These are phyloP conservation scores for Tricholoma sp. DNA, from an alignment of 768 basidiomycete genomes.

Conservation along the genomic window DNA sequence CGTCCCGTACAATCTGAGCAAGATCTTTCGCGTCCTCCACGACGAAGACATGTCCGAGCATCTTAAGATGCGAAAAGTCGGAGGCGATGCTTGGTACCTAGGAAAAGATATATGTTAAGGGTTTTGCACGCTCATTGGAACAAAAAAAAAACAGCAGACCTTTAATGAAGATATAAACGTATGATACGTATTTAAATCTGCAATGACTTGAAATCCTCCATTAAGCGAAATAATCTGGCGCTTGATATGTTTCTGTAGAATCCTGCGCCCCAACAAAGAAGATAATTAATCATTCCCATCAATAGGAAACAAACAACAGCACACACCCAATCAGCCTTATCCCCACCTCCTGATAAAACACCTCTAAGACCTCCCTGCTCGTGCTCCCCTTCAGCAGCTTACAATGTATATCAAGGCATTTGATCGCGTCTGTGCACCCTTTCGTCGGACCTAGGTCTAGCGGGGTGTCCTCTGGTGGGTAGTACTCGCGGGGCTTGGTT, in stretches of 20 bases:
- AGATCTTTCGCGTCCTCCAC: slow-evolving; percentile 95
- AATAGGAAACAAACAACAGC: background rate
- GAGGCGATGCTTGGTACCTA: slow-evolving; percentile 75
- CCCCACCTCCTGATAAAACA: slow-evolving; percentile 97
- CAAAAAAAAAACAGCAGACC: slow-evolving; percentile 31
- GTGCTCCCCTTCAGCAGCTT: slow-evolving; percentile 89
- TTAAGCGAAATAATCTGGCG: slow-evolving; percentile 92
- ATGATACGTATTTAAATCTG: slow-evolving; percentile 93
- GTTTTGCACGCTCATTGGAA: background rate
- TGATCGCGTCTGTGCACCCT: slow-evolving; percentile 87
- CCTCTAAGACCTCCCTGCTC: slow-evolving; percentile 93
- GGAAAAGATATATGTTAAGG: background rate
- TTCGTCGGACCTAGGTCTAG: slow-evolving; percentile 82
- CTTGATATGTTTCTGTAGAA: slow-evolving; percentile 95
- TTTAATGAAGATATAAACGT: slow-evolving; percentile 83
- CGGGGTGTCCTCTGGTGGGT: slow-evolving; percentile 73
- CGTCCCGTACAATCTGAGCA: slow-evolving; percentile 93
- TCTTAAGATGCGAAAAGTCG: slow-evolving; percentile 93
- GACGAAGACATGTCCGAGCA: slow-evolving; percentile 95
- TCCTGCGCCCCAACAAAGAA: slow-evolving; percentile 40
- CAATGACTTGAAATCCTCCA: slow-evolving; percentile 94
- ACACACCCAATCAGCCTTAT: slow-evolving; percentile 79
- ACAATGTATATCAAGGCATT: slow-evolving; percentile 87
- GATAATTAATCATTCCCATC: background rate
- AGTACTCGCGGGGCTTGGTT: slow-evolving; percentile 85